Conservation (phyloP, 2,329 filamentous ascomycete genomes). For the Moelleriella libera region DNA sequence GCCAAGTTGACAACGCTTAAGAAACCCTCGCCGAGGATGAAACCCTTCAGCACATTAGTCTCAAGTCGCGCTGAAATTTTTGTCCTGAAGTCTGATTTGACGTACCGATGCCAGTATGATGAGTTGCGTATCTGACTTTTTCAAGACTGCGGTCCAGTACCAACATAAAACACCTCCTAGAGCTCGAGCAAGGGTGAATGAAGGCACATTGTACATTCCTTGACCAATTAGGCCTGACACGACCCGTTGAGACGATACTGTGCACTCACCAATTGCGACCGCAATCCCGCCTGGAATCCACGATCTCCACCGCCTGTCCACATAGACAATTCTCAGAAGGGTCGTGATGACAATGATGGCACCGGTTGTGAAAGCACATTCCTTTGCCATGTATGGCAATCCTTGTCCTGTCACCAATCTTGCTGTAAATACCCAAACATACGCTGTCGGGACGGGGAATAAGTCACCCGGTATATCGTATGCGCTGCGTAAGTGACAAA, state of each 20-base stretch:
- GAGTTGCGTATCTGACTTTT: constrained; percentile 54
- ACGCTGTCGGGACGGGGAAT: constrained; percentile 88
- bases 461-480: constrained; percentile 79
- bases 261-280: constrained; percentile 63
- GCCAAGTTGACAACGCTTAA: constrained; percentile 82
- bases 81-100: constrained; percentile 1
- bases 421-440: constrained; percentile 96
- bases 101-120: constrained; percentile 70
- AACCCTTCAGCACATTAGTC: constrained; percentile 36
- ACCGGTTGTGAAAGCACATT: constrained; percentile 66
- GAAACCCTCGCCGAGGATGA: constrained; percentile 86
- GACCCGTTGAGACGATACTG: background rate
- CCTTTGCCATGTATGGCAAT: constrained; percentile 66
- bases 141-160: constrained; percentile 53
- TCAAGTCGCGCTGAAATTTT: background rate
- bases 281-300: constrained; percentile 87
- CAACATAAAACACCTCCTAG: constrained; percentile 62
- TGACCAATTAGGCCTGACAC: background rate
- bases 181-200: constrained; percentile 80
- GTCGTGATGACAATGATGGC: constrained; percentile 61
- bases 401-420: constrained; percentile 84
- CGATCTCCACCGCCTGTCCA: constrained; percentile 49
- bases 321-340: constrained; percentile 46
- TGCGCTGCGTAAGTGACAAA: constrained; percentile 33
- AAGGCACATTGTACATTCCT: constrained; percentile 97